Evolutionary conservation across 2,329 filamentous ascomycete genomes (phyloP), one percentile per base, ranked within the genome.

Genomic region (Talaromyces funiculosus): DNA sequence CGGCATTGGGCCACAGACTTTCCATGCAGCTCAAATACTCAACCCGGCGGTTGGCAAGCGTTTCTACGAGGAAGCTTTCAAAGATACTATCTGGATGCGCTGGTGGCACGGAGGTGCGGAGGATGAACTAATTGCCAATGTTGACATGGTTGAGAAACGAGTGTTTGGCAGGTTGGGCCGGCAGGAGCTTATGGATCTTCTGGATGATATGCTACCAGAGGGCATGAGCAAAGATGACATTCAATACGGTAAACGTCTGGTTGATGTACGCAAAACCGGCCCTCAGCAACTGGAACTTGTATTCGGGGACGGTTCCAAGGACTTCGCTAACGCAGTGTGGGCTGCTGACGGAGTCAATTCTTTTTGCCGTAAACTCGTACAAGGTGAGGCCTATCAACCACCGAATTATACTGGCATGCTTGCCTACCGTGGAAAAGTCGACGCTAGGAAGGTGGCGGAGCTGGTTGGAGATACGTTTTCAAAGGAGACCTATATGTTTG

Each of bases 31-130:
- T 12, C 35, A 61, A 35, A 20, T 61, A 4, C 59, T 61, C 6
- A 57, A 57, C 10, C 59, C 42, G 2, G 43, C 33, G 20, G n/a
- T 57, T n/a, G 53, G 53, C 8, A 26, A 24, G 20, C 43, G 37
- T 10, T 24, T 57, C 6, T 54, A 57, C 18, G 59, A 57, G 37
- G 26, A 57, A 16, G 57, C 53, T 7, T 49, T 51, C 3, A 56
- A 37, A 20, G 43, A 24, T 10, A n/a, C 12, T 9, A 31, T 49
- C 12, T 61, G 59, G 59, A 61, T 61, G 59, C 51, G 22, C 26
- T 61, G 59, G 59, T 61, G 59, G 59, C 59, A 61, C 24, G 53
- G 59, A n/a, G 59, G 59, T 3, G 53, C 42, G 1, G 45, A 59
- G 26, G 57, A 59, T 24, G 42, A 26, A 22, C 8, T 51, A 6